Base-by-base conservation (phyloP, 2,329 filamentous ascomycete genomes). In the Paecilomyces sp. region DNA sequence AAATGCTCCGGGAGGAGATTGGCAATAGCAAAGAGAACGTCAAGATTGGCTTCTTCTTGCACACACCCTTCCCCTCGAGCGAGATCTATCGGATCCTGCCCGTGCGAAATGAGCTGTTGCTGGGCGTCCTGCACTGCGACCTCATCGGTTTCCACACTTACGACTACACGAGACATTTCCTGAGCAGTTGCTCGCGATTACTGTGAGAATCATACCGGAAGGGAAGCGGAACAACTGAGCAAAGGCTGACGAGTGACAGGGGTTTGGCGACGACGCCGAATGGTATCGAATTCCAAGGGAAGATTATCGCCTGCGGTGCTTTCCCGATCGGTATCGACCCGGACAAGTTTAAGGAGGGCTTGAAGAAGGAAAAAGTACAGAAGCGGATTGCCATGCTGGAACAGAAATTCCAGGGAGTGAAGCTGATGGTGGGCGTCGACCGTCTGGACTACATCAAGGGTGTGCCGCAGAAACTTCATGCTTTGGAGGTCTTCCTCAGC, bases 401-500 rank as follows among this genome's bases (percentile, higher is more conserved):
- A 69, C 88, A 88, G 71, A 96, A 96, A 76, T 97, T 97, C 70
- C 88, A 95, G 65, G 92, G 91, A 56, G 90, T 95, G 65, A 96
- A 96, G 78, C 84, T 97, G 66, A 94, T 97, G 65, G 92, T 97
- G 34, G 92, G 93, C 64, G 92, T 97, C 57, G 92, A 97, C 74
- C 89, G 93, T 55, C 84, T 97, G 53, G 92, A 97, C 76, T 97
- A 97, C 77, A 96, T 97, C 86, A 97, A 97, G 78, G 92, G 93
- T 63, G 91, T 97, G 15, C 93, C 92, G 0, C 93, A 97, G 77
- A 97, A 97, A 74, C 81, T 97, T 4, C 92, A 97, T 70, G 92
- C 92, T 1, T 84, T 97, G 54, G 93, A 97, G 74, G 90, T 97
- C 6, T 96, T 97, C 79, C 80, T 97, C 36, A 94, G 91, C 0